A percentile compares a stretch with the other conserved stretches of the same genome.
These are phyloP conservation scores for Aspergillus sp. DNA, from an alignment of 2,329 filamentous ascomycete species.

Conservation along the genomic window DNA sequence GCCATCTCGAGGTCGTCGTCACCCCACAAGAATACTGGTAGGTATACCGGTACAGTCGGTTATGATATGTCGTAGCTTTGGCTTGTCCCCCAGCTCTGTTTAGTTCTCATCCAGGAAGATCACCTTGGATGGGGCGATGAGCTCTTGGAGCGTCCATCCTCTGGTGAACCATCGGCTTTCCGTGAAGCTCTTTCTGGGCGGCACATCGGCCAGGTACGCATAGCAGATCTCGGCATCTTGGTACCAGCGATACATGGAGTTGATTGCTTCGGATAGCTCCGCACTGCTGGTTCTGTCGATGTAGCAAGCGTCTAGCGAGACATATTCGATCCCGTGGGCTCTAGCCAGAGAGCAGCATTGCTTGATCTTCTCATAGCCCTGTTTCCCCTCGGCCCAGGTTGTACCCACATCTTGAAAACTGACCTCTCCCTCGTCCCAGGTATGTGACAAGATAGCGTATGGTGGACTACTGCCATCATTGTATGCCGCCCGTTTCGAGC, in stretches of 20 bases:
- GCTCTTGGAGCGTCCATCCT: background rate
- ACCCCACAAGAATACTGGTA: too few relatives aligned
- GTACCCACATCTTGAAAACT: background rate
- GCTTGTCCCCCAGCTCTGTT: background rate
- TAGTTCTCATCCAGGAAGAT: background rate
- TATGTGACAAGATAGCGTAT: background rate
- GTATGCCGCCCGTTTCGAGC: too few relatives aligned
- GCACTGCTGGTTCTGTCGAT: background rate
- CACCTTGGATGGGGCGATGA: background rate
- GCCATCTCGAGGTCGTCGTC: too few relatives aligned
- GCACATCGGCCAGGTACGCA: background rate
- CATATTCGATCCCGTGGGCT: background rate
- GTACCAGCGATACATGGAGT: background rate
- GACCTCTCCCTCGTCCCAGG: background rate
- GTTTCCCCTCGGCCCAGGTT: background rate
- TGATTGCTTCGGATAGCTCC: background rate
- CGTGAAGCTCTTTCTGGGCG: background rate
- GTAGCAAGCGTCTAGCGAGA: background rate
- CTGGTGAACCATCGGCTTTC: background rate
- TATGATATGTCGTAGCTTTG: background rate
- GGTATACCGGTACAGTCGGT: too few relatives aligned
- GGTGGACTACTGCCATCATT: too few relatives aligned
- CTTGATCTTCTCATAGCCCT: background rate
- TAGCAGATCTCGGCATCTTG: background rate
- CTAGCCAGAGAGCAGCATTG: background rate